Evolutionary conservation across 2,329 filamentous ascomycete genomes (phyloP), one percentile per base, ranked within the genome.

Genomic region (Alternaria ethzedia): DNA sequence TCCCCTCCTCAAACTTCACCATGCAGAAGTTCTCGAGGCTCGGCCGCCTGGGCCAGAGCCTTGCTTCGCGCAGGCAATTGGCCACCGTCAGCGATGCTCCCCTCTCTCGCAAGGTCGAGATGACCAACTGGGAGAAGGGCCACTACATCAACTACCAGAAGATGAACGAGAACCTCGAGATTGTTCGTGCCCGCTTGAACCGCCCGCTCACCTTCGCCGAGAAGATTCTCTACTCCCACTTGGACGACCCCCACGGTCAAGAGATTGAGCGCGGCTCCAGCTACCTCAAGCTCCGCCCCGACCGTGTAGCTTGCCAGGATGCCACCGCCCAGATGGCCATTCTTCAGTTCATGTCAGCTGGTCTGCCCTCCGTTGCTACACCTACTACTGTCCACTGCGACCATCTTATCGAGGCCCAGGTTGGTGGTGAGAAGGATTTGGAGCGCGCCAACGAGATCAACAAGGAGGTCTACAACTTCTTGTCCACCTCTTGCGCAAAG

Each of bases 251-350:
- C 59, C 92, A 98, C 78, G 91, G 90, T 74, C 95, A 98, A 83
- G 95, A 98, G 54, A 97, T 99, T 76, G 90, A 97, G 89, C 93
- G 96, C 82, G 96, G 96, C 79, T 89, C 89, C 76, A 97, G 94
- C 65, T 98, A 99, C 85, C 89, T 99, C 73, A 97, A 95, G 87
- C 90, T 99, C 74, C 92, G 96, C 72, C 96, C 96, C 62, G 96
- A 99, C 81, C 93, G 96, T 83, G 96, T 99, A 78, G 96, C 96
- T 82, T 98, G 96, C 88, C 96, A 99, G 87, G 96, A 99, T 88
- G 96, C 96, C 80, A 98, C 96, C 65, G 96, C 96, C 69, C 96
- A 99, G 88, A 99, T 99, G 96, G 96, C 96, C 70, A 97, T 99
- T 74, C 88, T 99, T 64, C 96, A 99, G 86, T 99, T 99, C 89